Conservation (phyloP, 257 asterid species). For the Ophiorrhiza pumila region DNA sequence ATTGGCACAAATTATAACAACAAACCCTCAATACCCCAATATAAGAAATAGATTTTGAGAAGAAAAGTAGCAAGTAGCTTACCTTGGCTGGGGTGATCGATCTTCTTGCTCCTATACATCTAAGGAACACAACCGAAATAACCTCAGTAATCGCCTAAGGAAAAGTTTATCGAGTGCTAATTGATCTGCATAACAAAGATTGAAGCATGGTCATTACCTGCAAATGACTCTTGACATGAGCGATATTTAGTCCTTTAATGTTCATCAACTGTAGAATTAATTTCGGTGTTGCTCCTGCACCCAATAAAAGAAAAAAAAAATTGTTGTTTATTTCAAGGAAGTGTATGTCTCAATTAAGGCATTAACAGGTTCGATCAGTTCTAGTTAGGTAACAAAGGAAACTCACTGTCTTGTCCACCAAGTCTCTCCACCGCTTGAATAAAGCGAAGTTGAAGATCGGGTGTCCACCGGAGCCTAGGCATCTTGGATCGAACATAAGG, state of each 20-base stretch:
- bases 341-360: no score
- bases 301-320: constrained; percentile 14
- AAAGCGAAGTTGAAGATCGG: constrained; percentile 78
- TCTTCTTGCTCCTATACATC: constrained; percentile 85
- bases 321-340: no score
- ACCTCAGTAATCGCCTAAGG: background rate
- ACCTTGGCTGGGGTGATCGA: constrained; percentile 66
- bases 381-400: background rate
- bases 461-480: constrained; percentile 89
- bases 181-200: background rate
- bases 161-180: background rate
- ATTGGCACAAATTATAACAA: background rate
- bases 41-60: background rate
- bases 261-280: constrained; percentile 74
- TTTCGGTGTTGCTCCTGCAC: constrained; percentile 86
- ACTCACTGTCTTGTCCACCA: constrained; percentile 90
- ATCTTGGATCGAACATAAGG: constrained; percentile 82
- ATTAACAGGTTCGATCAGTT: no score
- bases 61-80: background rate
- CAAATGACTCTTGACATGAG: constrained; percentile 96
- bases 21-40: background rate
- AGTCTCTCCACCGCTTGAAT: constrained; percentile 72
- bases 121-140: constrained; percentile 27
- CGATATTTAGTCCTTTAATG: constrained; percentile 74
- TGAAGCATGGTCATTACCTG: constrained; percentile 38